These are phyloP conservation scores for Globisporangium ultimum DNA, from an alignment of 352 stramenopile species.

Conservation along the genomic window DNA sequence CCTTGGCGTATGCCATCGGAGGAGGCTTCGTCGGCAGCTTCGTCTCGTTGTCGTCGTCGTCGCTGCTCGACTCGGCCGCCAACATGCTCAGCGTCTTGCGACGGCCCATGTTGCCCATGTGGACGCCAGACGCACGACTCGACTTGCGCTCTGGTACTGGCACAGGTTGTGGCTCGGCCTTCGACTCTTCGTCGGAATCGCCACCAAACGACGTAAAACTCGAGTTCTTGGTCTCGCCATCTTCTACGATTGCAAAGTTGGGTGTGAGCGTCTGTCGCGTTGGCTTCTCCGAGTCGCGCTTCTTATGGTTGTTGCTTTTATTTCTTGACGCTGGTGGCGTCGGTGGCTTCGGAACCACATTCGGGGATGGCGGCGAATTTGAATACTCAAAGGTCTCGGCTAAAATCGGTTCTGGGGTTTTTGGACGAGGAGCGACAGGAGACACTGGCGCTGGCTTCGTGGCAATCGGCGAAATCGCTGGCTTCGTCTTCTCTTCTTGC, in stretches of 20 bases:
- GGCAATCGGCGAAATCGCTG: conserved; percentile 12
- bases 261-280: conserved; percentile 33
- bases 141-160: conserved; percentile 34
- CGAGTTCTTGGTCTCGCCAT: conserved; percentile 47
- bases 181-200: conserved; percentile 80
- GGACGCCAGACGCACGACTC: conserved; percentile 32
- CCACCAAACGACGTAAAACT: conserved; percentile 86
- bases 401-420: conserved; percentile 5
- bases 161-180: conserved; percentile 61
- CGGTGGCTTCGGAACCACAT: conserved; percentile 19
- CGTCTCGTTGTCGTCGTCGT: conserved; percentile 51
- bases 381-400: conserved; percentile 10
- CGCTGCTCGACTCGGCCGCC: conserved; percentile 77
- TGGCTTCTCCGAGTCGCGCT: background rate
- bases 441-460: conserved; percentile 5
- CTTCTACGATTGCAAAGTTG: conserved; percentile 71
- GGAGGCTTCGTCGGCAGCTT: conserved; percentile 56
- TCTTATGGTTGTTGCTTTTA: conserved; percentile 9
- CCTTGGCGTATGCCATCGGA: conserved; percentile 22
- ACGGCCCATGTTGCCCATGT: conserved; percentile 57
- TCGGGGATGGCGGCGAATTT: conserved; percentile 15
- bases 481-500: background rate
- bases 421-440: conserved; percentile 5
- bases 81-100: conserved; percentile 71
- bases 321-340: conserved; percentile 17